Percentiles rank a stretch among this genome's conserved stretches.
phyloP scores from a whole-genome alignment of 148 eudicot genomes.

The Vaccinium vitisidaea region DNA sequence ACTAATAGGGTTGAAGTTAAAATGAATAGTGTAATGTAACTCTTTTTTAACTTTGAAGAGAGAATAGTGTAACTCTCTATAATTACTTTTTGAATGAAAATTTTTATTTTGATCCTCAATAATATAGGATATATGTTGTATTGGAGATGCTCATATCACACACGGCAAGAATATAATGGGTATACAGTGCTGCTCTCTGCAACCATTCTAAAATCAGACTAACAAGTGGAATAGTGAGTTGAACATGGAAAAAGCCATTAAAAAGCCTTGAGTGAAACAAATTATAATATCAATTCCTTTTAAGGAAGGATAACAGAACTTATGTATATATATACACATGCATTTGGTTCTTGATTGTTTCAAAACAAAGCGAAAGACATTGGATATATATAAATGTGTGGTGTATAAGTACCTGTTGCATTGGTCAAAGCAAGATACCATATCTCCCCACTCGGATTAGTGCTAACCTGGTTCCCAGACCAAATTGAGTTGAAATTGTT shows the following conservation, averaged over 20 bases:
- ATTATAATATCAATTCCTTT: neutral
- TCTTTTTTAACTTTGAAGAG: no score
- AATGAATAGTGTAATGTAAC: no score
- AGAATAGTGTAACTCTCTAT: no score
- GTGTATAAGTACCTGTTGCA: slow-evolving; percentile 47
- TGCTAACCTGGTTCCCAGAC: slow-evolving; percentile 68
- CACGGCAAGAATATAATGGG: neutral
- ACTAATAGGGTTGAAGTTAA: no score
- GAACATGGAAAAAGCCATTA: neutral
- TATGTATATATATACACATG: neutral
- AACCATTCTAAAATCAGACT: neutral
- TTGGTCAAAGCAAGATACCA: slow-evolving; percentile 78
- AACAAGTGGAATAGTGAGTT: neutral
- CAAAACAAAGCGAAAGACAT: neutral
- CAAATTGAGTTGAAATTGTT: slow-evolving; percentile 68
- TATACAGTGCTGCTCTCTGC: neutral
- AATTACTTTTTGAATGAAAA: no score
- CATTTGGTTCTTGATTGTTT: neutral
- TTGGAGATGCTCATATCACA: no score
- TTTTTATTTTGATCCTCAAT: no score
- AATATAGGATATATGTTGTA: no score
- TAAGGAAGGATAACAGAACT: neutral
- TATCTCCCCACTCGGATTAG: slow-evolving; percentile 79
- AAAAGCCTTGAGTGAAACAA: neutral
- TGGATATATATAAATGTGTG: neutral